Evolutionary conservation across 2,329 filamentous ascomycete genomes (phyloP).

Genomic region (Ophiostoma populinum): DNA sequence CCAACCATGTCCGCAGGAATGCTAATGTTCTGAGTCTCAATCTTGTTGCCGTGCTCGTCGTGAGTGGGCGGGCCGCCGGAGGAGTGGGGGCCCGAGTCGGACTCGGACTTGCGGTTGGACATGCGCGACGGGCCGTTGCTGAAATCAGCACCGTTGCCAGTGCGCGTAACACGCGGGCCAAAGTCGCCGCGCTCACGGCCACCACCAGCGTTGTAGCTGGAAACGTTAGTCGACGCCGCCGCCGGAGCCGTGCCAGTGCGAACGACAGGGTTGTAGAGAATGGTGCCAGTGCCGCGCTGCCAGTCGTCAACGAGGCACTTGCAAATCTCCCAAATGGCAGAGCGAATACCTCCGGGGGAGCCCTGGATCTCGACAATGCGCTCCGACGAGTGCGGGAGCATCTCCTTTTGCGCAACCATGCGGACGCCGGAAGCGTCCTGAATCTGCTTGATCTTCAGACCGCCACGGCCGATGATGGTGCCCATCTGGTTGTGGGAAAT

Average conservation of each 20-base stretch:
- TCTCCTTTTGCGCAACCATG: slow-evolving; percentile 99
- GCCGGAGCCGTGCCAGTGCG: slow-evolving; percentile 45
- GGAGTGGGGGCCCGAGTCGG: slow-evolving; percentile 62
- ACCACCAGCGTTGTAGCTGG: slow-evolving; percentile 20
- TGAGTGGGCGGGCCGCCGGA: slow-evolving; percentile 76
- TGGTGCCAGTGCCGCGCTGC: slow-evolving; percentile 91
- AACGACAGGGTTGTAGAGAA: slow-evolving; percentile 92
- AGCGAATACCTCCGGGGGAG: slow-evolving; percentile 85
- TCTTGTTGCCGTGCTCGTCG: slow-evolving; percentile 91
- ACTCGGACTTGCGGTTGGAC: slow-evolving; percentile 66
- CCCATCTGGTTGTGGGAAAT: slow-evolving; percentile 99
- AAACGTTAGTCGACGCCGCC: slow-evolving; percentile 27
- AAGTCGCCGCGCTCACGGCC: slow-evolving; percentile 42
- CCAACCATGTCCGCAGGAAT: slow-evolving; percentile 99
- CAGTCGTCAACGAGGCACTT: slow-evolving; percentile 97
- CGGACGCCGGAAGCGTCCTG: slow-evolving; percentile 92
- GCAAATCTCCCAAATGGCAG: slow-evolving; percentile 95
- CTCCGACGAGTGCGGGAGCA: slow-evolving; percentile 97
- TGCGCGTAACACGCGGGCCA: slow-evolving; percentile 68
- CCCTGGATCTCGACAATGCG: slow-evolving; percentile 95
- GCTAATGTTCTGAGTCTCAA: slow-evolving; percentile 98
- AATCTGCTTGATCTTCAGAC: slow-evolving; percentile 98
- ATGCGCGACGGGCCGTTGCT: slow-evolving; percentile 57
- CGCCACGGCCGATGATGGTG: slow-evolving; percentile 92
- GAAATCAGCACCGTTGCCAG: slow-evolving; percentile 94